A percentile compares a stretch with the other conserved stretches of the same genome.
phyloP scores from a whole-genome alignment of 495 filamentous ascomycete genomes.

The Peziza echinospora region DNA sequence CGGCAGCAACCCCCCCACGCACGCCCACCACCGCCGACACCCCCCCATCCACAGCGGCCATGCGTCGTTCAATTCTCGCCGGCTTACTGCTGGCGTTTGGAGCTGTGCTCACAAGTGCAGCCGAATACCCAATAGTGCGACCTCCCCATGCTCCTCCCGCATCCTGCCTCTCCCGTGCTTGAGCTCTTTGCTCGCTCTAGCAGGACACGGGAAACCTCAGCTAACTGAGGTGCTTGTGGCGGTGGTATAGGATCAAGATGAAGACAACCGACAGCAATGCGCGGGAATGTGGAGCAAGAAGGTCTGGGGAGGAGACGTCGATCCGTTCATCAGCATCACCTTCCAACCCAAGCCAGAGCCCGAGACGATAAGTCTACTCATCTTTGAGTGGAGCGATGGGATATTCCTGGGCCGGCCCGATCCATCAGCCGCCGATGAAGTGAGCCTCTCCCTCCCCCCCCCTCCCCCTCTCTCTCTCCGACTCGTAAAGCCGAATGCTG shows the following conservation, averaged over 20 bases:
- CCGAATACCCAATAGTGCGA: constrained; percentile 16
- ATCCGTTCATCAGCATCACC: constrained; percentile 72
- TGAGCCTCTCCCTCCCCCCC: constrained; percentile 6
- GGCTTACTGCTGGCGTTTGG: constrained; percentile 6
- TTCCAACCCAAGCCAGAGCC: constrained; percentile 39
- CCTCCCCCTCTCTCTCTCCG: neutral
- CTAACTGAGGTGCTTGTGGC: neutral
- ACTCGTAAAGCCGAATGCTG: constrained; percentile 5
- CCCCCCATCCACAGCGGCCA: too few species aligned
- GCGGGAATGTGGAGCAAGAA: constrained; percentile 90
- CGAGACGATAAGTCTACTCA: constrained; percentile 62
- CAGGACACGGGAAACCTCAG: too few species aligned
- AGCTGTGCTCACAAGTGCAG: constrained; percentile 9
- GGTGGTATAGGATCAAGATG: constrained; percentile 40
- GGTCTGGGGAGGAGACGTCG: constrained; percentile 68
- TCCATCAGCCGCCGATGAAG: constrained; percentile 19
- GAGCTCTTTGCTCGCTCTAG: too few species aligned
- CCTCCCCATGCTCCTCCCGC: constrained; percentile 6
- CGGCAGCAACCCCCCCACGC: too few species aligned
- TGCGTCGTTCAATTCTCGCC: constrained; percentile 12
- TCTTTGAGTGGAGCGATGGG: constrained; percentile 87
- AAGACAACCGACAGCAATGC: constrained; percentile 66
- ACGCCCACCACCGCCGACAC: too few species aligned
- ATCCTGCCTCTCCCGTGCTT: too few species aligned
- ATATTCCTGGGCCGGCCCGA: constrained; percentile 42